Evolutionary conservation across 805 yeast genomes (phyloP), one percentile per base, ranked within the genome.

Genomic region (Candida arabinofermentans): DNA sequence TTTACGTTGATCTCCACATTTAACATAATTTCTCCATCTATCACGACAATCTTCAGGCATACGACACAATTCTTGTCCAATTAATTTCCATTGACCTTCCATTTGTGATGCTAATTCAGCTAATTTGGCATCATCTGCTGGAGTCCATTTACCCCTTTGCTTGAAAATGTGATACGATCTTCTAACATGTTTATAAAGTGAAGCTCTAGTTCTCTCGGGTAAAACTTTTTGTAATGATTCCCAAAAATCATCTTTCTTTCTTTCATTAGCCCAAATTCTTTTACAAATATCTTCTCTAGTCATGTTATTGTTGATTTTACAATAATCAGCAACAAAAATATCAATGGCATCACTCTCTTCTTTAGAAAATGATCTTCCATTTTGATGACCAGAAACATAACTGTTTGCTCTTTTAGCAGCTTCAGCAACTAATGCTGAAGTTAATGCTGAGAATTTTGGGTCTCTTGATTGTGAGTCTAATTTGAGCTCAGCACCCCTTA

Each of bases 41-140:
- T 91, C 98, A 53, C 98, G 75, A 62, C 97, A 90, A 65, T 91
- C 98, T 58, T 91, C 98, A 0, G 98, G 97, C 98, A 91, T 91
- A 55, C 98, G 72, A 12, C 86, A 87, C 77, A 91, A 70, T 7
- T 70, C 67, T 40, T 74, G 74, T 7, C 97, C 97, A 46, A 91
- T 86, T 31, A 71, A 70, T 51, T 87, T 87, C 98, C 98, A 91
- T 57, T 85, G 88, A 14, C 93, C 88, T 44, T 81, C 87, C 51
- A 78, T 75, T 21, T 80, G 78, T 8, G 73, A 62, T 9, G 86
- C 86, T 39, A 86, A 65, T 40, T 72, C 72, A 2, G 79, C 78
- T 40, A 91, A 69, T 36, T 73, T 71, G 29, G 66, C 74, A 61
- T 91, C 97, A 47, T 90, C 96, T 46, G 79, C 87, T 8, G 77